Conservation (phyloP, 1,139 yeast species). For the Candida tropicalis region DNA sequence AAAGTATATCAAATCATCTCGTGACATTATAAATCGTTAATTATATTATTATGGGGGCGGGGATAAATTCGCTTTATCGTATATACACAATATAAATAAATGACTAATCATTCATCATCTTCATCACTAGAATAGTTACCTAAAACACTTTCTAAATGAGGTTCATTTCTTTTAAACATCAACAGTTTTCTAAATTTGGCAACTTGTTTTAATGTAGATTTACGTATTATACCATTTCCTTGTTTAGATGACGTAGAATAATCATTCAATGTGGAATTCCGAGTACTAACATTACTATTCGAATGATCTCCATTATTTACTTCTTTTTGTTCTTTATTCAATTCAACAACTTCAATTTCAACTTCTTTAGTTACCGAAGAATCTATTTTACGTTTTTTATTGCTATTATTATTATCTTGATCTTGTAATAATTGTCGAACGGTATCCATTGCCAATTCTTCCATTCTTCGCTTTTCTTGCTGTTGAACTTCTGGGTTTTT, state of each 20-base stretch:
- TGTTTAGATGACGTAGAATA: not conserved
- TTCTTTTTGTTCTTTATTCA: constrained; percentile 6
- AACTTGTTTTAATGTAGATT: constrained; percentile 14
- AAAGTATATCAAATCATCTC: too few relatives aligned
- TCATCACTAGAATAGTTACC: constrained; percentile 31
- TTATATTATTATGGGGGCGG: too few relatives aligned
- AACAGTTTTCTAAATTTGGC: constrained; percentile 12
- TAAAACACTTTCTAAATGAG: constrained; percentile 13
- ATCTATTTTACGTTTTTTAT: constrained; percentile 11
- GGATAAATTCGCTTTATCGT: not conserved
- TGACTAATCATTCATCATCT: constrained; percentile 19
- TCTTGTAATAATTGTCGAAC: constrained; percentile 30
- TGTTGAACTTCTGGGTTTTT: constrained; percentile 73
- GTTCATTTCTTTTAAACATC: constrained; percentile 7
- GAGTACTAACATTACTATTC: too few relatives aligned
- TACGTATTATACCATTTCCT: constrained; percentile 11
- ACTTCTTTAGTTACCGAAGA: constrained; percentile 18
- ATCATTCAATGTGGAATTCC: too few relatives aligned
- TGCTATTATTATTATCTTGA: constrained; percentile 7
- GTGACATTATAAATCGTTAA: not conserved
- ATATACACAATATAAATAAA: not conserved
- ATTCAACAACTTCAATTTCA: constrained; percentile 15
- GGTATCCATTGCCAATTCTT: constrained; percentile 37
- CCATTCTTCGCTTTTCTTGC: constrained; percentile 46
- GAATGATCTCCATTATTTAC: not conserved